Conservation (phyloP, 2,329 filamentous ascomycete genomes). For the Botrytis medusae region DNA sequence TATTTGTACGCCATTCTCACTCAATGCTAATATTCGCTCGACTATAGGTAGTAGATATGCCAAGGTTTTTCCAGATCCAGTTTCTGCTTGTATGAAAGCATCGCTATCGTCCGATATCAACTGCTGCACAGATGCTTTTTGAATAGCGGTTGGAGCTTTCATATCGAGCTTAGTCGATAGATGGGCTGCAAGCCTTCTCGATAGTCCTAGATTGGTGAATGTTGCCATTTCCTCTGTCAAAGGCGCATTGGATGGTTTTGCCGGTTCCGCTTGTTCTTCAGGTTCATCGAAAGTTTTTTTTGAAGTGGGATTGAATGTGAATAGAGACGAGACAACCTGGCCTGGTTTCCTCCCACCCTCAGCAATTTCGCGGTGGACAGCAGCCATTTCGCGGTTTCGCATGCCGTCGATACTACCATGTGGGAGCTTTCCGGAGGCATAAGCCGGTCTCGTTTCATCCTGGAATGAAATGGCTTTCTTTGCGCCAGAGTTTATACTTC, state of each 20-base stretch:
- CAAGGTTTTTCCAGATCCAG: conserved; percentile 94
- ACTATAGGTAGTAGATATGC: conserved; percentile 94
- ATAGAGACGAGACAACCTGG: conserved; percentile 85
- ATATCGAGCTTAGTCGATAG: conserved; percentile 81
- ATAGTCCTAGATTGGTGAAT: conserved; percentile 83
- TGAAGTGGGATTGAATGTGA: conserved; percentile 81
- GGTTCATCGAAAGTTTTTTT: conserved; percentile 58
- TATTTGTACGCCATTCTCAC: conserved; percentile 57
- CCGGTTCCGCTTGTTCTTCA: conserved; percentile 51
- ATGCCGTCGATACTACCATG: conserved; percentile 35
- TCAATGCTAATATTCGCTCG: conserved; percentile 78
- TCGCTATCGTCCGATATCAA: conserved; percentile 79
- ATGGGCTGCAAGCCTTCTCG: conserved; percentile 76
- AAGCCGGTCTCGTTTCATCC: conserved; percentile 34
- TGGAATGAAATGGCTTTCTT: conserved; percentile 29
- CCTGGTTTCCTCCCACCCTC: conserved; percentile 45
- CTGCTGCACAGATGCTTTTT: conserved; percentile 82
- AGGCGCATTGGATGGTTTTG: conserved; percentile 86
- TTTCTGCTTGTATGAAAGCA: conserved; percentile 95
- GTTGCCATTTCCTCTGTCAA: conserved; percentile 79
- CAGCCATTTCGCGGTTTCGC: conserved; percentile 32
- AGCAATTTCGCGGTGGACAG: conserved; percentile 31
- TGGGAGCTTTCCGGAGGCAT: conserved; percentile 34
- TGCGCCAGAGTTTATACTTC: conserved; percentile 39
- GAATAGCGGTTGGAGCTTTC: conserved; percentile 90